Evolutionary conservation across 345 rosid genomes (phyloP).

Genomic region (Punica granatum): DNA sequence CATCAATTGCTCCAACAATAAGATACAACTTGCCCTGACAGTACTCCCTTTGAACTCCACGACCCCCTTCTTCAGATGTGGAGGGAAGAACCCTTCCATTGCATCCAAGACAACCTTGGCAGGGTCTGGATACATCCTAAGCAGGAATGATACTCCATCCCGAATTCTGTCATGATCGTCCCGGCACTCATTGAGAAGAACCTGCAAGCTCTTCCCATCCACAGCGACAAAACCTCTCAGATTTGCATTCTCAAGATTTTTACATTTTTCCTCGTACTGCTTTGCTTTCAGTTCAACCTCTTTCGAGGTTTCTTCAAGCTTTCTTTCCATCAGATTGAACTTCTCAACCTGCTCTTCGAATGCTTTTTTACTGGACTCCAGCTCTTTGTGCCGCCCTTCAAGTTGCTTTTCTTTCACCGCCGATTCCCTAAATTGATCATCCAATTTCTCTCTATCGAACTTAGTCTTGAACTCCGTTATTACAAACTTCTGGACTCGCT

Average conservation of each 20-base stretch:
- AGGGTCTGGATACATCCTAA: constrained; percentile 35
- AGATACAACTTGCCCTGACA: constrained; percentile 35
- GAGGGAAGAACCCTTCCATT: constrained; percentile 36
- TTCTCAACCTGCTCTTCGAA: constrained; percentile 12
- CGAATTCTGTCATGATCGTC: constrained; percentile 22
- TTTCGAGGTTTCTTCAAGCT: constrained; percentile 1
- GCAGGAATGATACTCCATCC: constrained; percentile 16
- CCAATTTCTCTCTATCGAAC: constrained; percentile 16
- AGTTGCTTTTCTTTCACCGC: constrained; percentile 19
- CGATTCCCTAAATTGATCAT: constrained; percentile 9
- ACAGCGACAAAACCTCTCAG: constrained; percentile 4
- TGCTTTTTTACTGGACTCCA: constrained; percentile 17
- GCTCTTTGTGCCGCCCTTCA: constrained; percentile 8
- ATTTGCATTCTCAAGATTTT: not conserved
- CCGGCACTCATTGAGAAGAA: constrained; percentile 37
- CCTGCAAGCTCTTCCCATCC: constrained; percentile 39
- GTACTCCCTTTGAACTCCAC: constrained; percentile 20
- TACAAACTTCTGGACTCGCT: too few relatives aligned
- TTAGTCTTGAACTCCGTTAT: too few relatives aligned
- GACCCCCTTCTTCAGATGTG: constrained; percentile 22
- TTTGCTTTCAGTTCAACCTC: constrained; percentile 25
- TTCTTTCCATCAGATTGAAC: constrained; percentile 19
- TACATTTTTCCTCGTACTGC: constrained; percentile 12
- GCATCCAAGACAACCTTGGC: constrained; percentile 56
- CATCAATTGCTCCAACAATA: constrained; percentile 42